Evolutionary conservation across 2,329 filamentous ascomycete species (phyloP).

Genomic region (Trichoderma sp.): DNA sequence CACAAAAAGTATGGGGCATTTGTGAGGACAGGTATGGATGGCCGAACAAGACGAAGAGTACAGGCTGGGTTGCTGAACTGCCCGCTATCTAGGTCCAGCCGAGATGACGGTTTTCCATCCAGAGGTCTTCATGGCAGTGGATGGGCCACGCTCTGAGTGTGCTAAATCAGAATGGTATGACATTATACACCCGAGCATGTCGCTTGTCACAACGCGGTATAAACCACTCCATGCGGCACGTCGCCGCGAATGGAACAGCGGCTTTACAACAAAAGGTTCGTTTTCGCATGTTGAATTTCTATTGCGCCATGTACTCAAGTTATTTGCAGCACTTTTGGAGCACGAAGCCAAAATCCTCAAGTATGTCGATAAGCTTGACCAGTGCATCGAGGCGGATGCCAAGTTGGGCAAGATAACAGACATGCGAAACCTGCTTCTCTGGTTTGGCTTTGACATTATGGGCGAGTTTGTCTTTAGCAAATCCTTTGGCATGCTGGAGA

Average conservation of each 20-base stretch:
- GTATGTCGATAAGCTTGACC: conserved; percentile 29
- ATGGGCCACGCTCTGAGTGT: conserved; percentile 32
- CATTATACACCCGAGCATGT: conserved; percentile 29
- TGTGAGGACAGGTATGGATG: neutral
- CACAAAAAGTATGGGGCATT: conserved; percentile 24
- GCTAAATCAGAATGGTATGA: conserved; percentile 35
- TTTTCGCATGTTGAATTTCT: too few species aligned
- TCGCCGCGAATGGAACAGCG: conserved; percentile 31
- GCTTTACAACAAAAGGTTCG: conserved; percentile 30
- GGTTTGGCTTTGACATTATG: conserved; percentile 41
- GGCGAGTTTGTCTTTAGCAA: conserved; percentile 41
- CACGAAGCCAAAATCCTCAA: conserved; percentile 28
- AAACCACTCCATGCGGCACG: conserved; percentile 30
- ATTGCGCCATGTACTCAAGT: neutral
- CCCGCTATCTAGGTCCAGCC: conserved; percentile 26
- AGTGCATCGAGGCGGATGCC: conserved; percentile 28
- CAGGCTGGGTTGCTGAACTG: conserved; percentile 28
- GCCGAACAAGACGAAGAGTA: neutral
- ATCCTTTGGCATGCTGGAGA: conserved; percentile 39
- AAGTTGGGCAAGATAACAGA: conserved; percentile 24
- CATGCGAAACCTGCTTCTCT: conserved; percentile 32
- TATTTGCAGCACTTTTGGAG: conserved; percentile 25
- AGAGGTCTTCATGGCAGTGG: conserved; percentile 30
- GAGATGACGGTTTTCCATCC: conserved; percentile 34
- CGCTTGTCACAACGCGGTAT: conserved; percentile 30